A percentile compares a stretch with the other conserved stretches of the same genome.
These are phyloP conservation scores for Passalora sequoiae DNA, from an alignment of 2,329 filamentous ascomycete species.

Conservation along the genomic window DNA sequence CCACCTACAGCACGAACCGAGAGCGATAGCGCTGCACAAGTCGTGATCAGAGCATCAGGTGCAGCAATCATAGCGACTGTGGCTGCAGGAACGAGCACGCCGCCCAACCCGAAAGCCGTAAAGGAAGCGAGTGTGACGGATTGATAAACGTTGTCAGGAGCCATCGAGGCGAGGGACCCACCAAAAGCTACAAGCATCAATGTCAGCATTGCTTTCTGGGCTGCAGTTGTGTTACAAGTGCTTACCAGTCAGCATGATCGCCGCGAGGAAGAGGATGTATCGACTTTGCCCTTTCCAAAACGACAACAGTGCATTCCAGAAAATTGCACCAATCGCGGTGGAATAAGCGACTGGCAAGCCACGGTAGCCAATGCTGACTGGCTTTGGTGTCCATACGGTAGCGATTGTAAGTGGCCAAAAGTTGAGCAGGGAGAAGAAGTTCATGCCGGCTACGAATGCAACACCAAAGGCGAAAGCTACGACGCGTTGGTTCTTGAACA, in stretches of 20 bases:
- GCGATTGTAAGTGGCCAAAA: slow-evolving; percentile 61
- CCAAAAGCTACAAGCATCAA: slow-evolving; percentile 25
- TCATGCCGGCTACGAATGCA: slow-evolving; percentile 34
- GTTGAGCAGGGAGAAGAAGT: slow-evolving; percentile 40
- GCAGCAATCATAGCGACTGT: slow-evolving; percentile 30
- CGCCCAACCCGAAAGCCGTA: slow-evolving; percentile 37
- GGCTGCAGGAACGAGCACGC: slow-evolving; percentile 29
- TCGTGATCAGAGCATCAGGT: slow-evolving; percentile 31
- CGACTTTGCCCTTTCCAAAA: slow-evolving; percentile 55
- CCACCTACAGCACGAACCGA: slow-evolving; percentile 30
- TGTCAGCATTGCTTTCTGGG: too few species aligned
- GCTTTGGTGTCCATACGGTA: slow-evolving; percentile 60
- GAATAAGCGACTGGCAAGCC: slow-evolving; percentile 59
- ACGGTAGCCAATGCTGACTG: slow-evolving; percentile 56
- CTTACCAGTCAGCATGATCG: background rate
- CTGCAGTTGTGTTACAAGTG: background rate
- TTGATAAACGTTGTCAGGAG: slow-evolving; percentile 32
- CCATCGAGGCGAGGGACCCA: slow-evolving; percentile 57
- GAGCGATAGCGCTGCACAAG: slow-evolving; percentile 28
- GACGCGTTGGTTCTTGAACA: slow-evolving; percentile 29
- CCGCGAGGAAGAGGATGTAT: slow-evolving; percentile 49
- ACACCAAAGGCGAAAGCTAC: slow-evolving; percentile 33
- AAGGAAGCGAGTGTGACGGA: slow-evolving; percentile 26
- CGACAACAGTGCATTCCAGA: slow-evolving; percentile 54
- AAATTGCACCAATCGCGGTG: slow-evolving; percentile 53